Evolutionary conservation across 306 rosid species (phyloP), one percentile per base, ranked within the genome.

Genomic region (Trifolium fragiferum): DNA sequence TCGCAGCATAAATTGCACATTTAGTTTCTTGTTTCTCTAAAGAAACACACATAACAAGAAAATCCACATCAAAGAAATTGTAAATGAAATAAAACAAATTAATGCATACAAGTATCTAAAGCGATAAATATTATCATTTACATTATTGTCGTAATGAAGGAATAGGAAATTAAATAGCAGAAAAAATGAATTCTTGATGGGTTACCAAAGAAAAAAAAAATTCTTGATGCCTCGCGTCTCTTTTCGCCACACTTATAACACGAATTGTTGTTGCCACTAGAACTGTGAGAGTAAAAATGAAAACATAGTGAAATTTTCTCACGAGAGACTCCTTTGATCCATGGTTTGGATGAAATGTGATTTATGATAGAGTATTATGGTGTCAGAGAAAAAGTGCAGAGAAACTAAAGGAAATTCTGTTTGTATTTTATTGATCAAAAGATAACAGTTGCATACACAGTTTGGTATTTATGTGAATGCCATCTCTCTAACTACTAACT

Each of bases 1-100:
- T 33, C 12, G 37, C 46, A 59, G 62, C 61, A 63, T 63, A 37
- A 38, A 40, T 60, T 70, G 77, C 53, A 63, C 21, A 63, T 55
- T 20, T 35, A 37, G 5, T 72, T 10, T 35, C 21, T 43, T 43
- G 32, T 32, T 68, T 67, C 25, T 46, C 53, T 11, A 72, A 35
- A 65, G 35, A 19, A 12, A 23, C 25, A 1, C 15, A 60, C 66
- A 8, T 7, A 60, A 51, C 44, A 18, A 41, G 12, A 23, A 15
- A 57, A 8, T 3, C 33, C 4, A 37, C 60, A 37, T 55, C 16
- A 37, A 53, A 59, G 8, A 47, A 67, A 67, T 67, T 14, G 55
- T 23, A 66, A 43, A 66, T 38, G 16, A 40, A 74, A 63, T 14
- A 63, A 23, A 75, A 25, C 41, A 49, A 50, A 37, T 23, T 15